Evolutionary conservation across 306 rosid genomes (phyloP).

Genomic region (Albizia julibrissin): DNA sequence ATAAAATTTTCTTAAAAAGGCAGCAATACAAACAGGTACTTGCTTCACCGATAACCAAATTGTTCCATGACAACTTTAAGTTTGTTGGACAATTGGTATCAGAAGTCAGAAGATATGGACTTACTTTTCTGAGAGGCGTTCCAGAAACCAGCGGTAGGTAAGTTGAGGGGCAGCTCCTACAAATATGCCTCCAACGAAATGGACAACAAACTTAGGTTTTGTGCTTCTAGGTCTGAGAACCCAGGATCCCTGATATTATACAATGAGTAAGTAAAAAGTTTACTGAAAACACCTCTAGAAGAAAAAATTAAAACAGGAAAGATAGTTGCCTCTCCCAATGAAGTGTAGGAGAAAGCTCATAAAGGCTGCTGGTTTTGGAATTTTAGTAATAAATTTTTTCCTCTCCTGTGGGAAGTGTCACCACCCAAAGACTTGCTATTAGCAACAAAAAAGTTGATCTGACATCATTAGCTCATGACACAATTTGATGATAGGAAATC

Average conservation of each 20-base stretch:
- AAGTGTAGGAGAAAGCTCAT: conserved; percentile 12
- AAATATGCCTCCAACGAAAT: conserved; percentile 95
- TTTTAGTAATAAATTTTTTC: neutral
- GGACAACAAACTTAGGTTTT: conserved; percentile 73
- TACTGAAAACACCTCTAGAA: conserved; percentile 16
- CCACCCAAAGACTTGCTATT: neutral
- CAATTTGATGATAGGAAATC: neutral
- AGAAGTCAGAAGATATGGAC: conserved; percentile 27
- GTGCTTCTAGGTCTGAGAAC: conserved; percentile 76
- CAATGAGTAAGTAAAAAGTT: conserved; percentile 20
- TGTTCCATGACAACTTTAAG: conserved; percentile 7
- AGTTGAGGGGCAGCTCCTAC: conserved; percentile 99
- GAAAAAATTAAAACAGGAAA: neutral
- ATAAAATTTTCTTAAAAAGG: neutral
- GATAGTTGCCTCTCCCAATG: conserved; percentile 14
- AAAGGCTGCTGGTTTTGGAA: neutral
- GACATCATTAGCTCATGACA: neutral
- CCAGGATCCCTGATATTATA: conserved; percentile 85
- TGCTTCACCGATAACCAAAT: neutral
- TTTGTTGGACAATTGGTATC: neutral
- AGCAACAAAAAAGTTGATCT: neutral
- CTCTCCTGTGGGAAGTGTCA: neutral
- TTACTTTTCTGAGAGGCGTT: conserved; percentile 84
- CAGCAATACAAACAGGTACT: neutral
- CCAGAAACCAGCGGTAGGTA: conserved; percentile 89